phyloP scores from a whole-genome alignment of 768 basidiomycete species.

The Inosperma sp. region DNA sequence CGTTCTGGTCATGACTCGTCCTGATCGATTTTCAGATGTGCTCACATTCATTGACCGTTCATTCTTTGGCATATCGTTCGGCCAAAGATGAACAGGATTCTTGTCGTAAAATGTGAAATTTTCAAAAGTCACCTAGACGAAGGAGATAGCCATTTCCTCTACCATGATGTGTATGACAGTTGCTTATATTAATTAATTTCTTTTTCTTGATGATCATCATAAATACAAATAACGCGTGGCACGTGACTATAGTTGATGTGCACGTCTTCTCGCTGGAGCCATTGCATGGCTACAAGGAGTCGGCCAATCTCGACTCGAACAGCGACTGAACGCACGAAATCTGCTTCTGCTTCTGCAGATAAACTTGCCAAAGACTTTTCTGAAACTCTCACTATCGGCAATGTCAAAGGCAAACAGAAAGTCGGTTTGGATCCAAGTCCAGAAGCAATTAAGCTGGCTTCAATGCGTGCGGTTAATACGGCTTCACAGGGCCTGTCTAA shows the following conservation, averaged over 20 bases:
- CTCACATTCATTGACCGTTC: too few relatives aligned
- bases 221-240: constrained; percentile 3
- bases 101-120: too few relatives aligned
- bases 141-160: too few relatives aligned
- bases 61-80: too few relatives aligned
- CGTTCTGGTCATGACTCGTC: too few relatives aligned
- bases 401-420: constrained; percentile 28
- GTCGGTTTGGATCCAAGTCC: constrained; percentile 11
- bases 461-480: constrained; percentile 63
- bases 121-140: too few relatives aligned
- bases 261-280: background rate
- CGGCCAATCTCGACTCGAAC: background rate
- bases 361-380: constrained; percentile 28
- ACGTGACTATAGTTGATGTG: background rate
- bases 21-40: too few relatives aligned
- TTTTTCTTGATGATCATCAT: too few relatives aligned
- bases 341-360: constrained; percentile 19
- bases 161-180: too few relatives aligned
- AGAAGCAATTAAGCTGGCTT: constrained; percentile 37
- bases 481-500: constrained; percentile 54
- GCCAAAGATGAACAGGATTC: too few relatives aligned
- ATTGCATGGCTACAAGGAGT: background rate
- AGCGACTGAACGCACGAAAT: background rate
- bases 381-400: constrained; percentile 22
- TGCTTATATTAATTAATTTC: too few relatives aligned